Evolutionary conservation across 1,284 basidiomycete species (phyloP), one percentile per base, ranked within the genome.

Genomic region (Athelia sp.): DNA sequence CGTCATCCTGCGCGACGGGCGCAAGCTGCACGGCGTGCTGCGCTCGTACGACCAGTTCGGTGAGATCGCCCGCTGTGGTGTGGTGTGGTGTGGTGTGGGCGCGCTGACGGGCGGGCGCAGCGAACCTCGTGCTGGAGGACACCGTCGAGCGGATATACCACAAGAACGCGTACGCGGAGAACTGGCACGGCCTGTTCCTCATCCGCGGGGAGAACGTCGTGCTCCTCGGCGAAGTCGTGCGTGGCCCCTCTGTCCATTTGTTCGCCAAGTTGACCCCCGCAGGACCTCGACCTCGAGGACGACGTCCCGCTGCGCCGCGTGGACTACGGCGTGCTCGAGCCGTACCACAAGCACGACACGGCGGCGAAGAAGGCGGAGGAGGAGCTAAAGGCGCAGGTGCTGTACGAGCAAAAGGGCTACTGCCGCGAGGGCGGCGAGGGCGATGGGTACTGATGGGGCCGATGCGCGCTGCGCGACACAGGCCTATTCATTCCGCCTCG

Each of bases 181-280:
- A 81, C 55, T 87, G 84, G 72, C 79, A 87, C 54, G 95, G 96
- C 3, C 78, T 99, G 19, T 94, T 93, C 66, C 79, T 99, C 56
- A 93, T 99, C 56, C 83, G 97, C 57, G 97, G 97, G 45, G 97
- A 99, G 76, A 99, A 99, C 65, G 97, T 99, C 19, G 97, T 99
- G 11, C 73, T 98, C 46, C 72, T 99, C 48, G 97, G 97, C 47
- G 97, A 99, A 78, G 89, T 99, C 52, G 96, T 98, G 63, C 65
- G 93, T 81, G n/a, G n/a, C n/a, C n/a, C n/a, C n/a, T n/a, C n/a
- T n/a, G n/a, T n/a, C n/a, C n/a, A n/a, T n/a, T n/a, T n/a, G n/a
- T n/a, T n/a, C n/a, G n/a, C n/a, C n/a, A n/a, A n/a, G n/a, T n/a
- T n/a, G n/a, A n/a, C n/a, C n/a, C n/a, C n/a, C n/a, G n/a, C n/a